Percentiles rank a stretch among this genome's conserved stretches.
These are phyloP conservation scores for Claviceps citrina DNA, from an alignment of 2,329 filamentous ascomycete species.

Conservation along the genomic window DNA sequence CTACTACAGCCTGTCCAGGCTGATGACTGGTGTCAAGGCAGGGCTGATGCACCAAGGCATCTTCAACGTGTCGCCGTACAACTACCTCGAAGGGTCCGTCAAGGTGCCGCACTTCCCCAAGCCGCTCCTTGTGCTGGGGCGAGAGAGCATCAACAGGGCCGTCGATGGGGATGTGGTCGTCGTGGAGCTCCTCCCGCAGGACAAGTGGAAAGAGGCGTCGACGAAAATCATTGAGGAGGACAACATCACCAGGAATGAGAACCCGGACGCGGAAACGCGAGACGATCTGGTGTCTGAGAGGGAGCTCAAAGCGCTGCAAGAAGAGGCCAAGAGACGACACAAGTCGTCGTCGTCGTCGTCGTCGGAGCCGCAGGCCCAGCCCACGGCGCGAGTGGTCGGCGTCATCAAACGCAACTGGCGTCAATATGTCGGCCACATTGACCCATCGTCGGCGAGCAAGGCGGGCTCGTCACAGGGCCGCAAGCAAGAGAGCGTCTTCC, in stretches of 20 bases:
- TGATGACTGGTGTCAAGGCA: conserved; percentile 85
- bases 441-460: conserved; percentile 66
- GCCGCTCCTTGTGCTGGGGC: conserved; percentile 69
- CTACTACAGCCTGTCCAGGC: conserved; percentile 74
- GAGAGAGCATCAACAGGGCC: conserved; percentile 90
- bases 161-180: conserved; percentile 88
- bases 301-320: conserved; percentile 74
- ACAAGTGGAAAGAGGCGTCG: conserved; percentile 93
- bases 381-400: conserved; percentile 83
- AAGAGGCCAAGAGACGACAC: conserved; percentile 78
- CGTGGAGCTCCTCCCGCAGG: conserved; percentile 79
- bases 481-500: conserved; percentile 81
- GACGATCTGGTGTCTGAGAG: conserved; percentile 71
- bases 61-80: conserved; percentile 94
- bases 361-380: conserved; percentile 65
- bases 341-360: conserved; percentile 53
- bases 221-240: conserved; percentile 95
- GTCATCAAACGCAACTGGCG: conserved; percentile 93
- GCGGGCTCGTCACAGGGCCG: conserved; percentile 60
- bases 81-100: conserved; percentile 88
- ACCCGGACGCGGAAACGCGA: conserved; percentile 67
- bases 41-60: conserved; percentile 84
- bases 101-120: conserved; percentile 84
- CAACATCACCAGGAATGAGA: conserved; percentile 79
- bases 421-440: conserved; percentile 92